A percentile compares a stretch with the other conserved stretches of the same genome.
Evolutionary conservation across 2,329 filamentous ascomycete species (phyloP).

Genomic region (Fusarium sp.): DNA sequence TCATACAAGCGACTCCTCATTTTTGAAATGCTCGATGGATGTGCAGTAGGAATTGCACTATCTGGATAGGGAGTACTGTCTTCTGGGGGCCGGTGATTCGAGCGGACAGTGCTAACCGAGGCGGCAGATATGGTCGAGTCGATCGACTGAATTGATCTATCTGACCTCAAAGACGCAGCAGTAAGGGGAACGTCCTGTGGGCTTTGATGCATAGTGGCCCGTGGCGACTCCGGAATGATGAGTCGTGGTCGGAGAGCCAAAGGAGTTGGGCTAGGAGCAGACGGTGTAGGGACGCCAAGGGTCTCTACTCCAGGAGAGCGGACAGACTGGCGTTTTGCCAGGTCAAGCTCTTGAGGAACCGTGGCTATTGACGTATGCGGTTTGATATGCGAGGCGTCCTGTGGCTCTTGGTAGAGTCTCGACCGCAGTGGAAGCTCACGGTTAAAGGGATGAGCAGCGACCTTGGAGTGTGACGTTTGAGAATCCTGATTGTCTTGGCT

Average conservation of each 20-base stretch:
- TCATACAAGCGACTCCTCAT: conserved; percentile 33
- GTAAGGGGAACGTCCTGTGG: conserved; percentile 2
- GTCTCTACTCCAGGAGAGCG: conserved; percentile 4
- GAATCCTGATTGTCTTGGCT: not conserved
- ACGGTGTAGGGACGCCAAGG: conserved; percentile 46
- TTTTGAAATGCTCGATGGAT: conserved; percentile 30
- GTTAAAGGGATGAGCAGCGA: conserved; percentile 4
- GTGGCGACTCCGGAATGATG: conserved; percentile 44
- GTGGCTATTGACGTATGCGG: not conserved
- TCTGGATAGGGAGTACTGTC: conserved; percentile 48
- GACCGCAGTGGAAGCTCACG: not conserved
- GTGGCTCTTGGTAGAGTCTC: not conserved
- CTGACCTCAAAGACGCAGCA: conserved; percentile 35
- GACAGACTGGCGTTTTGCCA: not conserved
- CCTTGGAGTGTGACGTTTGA: not conserved
- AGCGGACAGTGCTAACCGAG: conserved; percentile 39
- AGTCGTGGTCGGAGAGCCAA: conserved; percentile 46
- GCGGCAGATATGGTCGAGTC: conserved; percentile 39
- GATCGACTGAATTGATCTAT: conserved; percentile 36
- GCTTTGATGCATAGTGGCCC: conserved; percentile 1
- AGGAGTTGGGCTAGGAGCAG: conserved; percentile 51
- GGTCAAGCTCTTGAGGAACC: conserved; percentile 6
- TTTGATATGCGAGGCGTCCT: not conserved
- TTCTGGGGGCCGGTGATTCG: conserved; percentile 46
- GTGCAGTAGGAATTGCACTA: conserved; percentile 36